Evolutionary conservation across 2,329 filamentous ascomycete genomes (phyloP).

Genomic region (Penicillium sp.): DNA sequence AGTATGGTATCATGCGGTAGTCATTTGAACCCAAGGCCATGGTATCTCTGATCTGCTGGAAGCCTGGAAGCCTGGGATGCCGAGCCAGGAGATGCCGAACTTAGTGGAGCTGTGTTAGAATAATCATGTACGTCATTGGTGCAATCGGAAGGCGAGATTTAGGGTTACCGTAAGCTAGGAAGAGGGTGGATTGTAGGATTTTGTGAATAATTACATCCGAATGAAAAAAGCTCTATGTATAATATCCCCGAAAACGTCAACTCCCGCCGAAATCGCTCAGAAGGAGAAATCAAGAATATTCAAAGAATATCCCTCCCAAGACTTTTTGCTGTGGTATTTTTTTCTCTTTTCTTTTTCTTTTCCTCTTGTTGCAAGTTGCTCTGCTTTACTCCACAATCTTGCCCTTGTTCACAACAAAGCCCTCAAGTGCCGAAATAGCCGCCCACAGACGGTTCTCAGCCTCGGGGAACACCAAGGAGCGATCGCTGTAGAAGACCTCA

Average conservation of each 20-base stretch:
- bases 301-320: neutral
- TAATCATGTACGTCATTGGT: constrained; percentile 18
- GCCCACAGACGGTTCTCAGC: constrained; percentile 95
- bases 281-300: neutral
- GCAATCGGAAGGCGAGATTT: neutral
- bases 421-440: constrained; percentile 82
- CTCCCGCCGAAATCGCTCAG: constrained; percentile 9
- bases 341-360: neutral
- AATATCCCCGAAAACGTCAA: constrained; percentile 9
- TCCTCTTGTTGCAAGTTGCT: neutral
- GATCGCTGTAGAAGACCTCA: constrained; percentile 87
- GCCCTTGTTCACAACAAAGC: constrained; percentile 93
- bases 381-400: constrained; percentile 57
- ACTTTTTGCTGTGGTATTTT: neutral
- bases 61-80: constrained; percentile 4
- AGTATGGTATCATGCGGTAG: too few relatives aligned
- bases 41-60: too few relatives aligned
- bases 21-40: too few relatives aligned
- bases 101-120: constrained; percentile 11
- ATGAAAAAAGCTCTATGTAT: constrained; percentile 3
- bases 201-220: constrained; percentile 15
- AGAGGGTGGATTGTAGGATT: neutral
- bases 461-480: constrained; percentile 89
- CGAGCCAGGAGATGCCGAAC: constrained; percentile 15
- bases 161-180: too few relatives aligned